Conservation (phyloP, 192 early-diverging fungal species). For the Phlyctochytrium bullatum region DNA sequence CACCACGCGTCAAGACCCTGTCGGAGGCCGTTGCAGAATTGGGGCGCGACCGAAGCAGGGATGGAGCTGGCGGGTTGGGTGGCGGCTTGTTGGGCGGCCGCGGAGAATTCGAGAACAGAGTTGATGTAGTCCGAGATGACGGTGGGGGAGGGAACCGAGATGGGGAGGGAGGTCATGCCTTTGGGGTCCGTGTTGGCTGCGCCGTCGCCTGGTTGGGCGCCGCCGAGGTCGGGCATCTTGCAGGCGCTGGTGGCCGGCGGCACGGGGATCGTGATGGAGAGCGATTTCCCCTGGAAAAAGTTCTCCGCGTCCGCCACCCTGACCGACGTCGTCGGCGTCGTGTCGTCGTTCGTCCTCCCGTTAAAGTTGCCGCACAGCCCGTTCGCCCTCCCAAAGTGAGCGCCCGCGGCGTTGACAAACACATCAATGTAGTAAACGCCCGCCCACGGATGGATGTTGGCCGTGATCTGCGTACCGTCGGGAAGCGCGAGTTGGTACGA, state of each 20-base stretch:
- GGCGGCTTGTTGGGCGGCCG: neutral
- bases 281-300: neutral
- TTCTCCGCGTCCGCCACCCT: neutral
- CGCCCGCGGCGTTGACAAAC: neutral
- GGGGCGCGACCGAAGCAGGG: neutral
- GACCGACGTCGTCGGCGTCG: neutral
- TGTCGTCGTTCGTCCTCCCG: neutral
- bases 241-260: neutral
- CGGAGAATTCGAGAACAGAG: neutral
- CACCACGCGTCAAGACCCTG: neutral
- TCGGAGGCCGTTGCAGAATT: neutral
- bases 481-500: neutral
- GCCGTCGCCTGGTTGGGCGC: neutral
- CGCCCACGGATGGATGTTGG: neutral
- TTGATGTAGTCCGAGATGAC: neutral
- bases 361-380: neutral
- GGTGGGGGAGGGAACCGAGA: neutral
- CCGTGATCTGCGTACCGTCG: neutral
- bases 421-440: neutral
- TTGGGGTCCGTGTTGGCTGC: neutral
- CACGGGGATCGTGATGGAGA: neutral
- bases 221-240: neutral
- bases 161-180: neutral
- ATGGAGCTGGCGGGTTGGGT: neutral
- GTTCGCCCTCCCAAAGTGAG: neutral